Percentiles rank a stretch among this genome's conserved stretches.
Conservation (phyloP, 257 asterid genomes). For the Jacaranda mimosifolia region DNA sequence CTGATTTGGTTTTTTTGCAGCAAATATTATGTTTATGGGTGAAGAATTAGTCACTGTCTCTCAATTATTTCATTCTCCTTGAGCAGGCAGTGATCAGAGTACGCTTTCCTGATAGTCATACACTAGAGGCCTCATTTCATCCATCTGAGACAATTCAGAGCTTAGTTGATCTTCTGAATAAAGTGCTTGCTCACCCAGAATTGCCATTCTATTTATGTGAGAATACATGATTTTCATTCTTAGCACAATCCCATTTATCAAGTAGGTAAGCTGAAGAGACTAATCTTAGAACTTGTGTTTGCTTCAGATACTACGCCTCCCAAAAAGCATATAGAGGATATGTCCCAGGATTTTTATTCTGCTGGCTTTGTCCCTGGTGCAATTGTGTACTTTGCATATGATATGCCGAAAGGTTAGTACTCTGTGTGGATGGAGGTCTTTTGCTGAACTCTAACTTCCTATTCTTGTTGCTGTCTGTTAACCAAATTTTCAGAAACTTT, state of each 20-base stretch:
- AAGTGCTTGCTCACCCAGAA: slow-evolving; percentile 75
- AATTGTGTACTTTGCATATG: slow-evolving; percentile 80
- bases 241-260: not conserved
- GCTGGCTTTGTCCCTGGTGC: slow-evolving; percentile 97
- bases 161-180: slow-evolving; percentile 74
- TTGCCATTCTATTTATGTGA: slow-evolving; percentile 84
- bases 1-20: slow-evolving; percentile 34
- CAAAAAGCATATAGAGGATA: slow-evolving; percentile 79
- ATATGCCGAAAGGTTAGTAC: slow-evolving; percentile 65
- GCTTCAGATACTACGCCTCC: slow-evolving; percentile 93
- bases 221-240: slow-evolving; percentile 33
- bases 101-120: slow-evolving; percentile 91
- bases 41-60: not conserved
- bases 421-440: no score
- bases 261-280: not conserved
- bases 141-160: slow-evolving; percentile 87
- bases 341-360: slow-evolving; percentile 78
- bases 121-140: slow-evolving; percentile 85
- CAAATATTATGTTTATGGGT: slow-evolving; percentile 17
- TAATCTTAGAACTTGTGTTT: slow-evolving; percentile 26
- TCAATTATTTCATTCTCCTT: slow-evolving; percentile 22
- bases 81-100: slow-evolving; percentile 85
- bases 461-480: no score
- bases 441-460: no score
- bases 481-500: no score